phyloP scores from a whole-genome alignment of 2,329 filamentous ascomycete species.

The Ceratocystis variospora region DNA sequence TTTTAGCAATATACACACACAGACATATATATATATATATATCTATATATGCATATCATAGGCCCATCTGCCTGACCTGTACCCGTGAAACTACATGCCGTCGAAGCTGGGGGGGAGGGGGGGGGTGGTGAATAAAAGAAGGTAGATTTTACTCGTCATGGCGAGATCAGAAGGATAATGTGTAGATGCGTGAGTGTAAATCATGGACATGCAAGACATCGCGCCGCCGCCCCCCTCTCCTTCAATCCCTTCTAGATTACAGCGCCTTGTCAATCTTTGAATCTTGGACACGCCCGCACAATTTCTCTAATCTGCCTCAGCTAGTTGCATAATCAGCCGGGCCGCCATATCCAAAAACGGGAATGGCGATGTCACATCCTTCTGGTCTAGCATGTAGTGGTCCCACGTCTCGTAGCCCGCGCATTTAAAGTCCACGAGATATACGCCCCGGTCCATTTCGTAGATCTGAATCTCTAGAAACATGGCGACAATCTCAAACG shows the following conservation, averaged over 20 bases:
- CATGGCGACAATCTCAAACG: constrained; percentile 61
- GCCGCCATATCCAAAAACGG: constrained; percentile 91
- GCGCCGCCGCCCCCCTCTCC: not conserved
- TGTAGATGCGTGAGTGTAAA: too few species aligned
- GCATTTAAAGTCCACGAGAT: constrained; percentile 96
- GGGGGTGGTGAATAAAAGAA: too few species aligned
- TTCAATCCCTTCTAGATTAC: too few species aligned
- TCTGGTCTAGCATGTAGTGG: constrained; percentile 68
- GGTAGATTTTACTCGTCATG: too few species aligned
- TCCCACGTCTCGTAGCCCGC: constrained; percentile 79
- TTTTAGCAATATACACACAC: too few species aligned
- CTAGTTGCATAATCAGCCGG: constrained; percentile 81
- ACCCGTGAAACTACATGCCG: too few species aligned
- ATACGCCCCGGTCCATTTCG: constrained; percentile 81
- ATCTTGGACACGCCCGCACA: not conserved
- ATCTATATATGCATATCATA: too few species aligned
- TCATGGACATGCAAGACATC: not conserved
- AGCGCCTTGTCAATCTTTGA: not conserved
- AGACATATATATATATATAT: too few species aligned
- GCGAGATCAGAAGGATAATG: too few species aligned
- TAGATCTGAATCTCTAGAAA: constrained; percentile 96
- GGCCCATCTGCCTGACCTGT: too few species aligned
- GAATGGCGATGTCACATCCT: constrained; percentile 88
- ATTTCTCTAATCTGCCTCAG: constrained; percentile 51
- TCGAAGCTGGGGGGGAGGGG: too few species aligned